Base-by-base conservation (phyloP, 2,329 filamentous ascomycete species). In the Fusarium beomiforme region DNA sequence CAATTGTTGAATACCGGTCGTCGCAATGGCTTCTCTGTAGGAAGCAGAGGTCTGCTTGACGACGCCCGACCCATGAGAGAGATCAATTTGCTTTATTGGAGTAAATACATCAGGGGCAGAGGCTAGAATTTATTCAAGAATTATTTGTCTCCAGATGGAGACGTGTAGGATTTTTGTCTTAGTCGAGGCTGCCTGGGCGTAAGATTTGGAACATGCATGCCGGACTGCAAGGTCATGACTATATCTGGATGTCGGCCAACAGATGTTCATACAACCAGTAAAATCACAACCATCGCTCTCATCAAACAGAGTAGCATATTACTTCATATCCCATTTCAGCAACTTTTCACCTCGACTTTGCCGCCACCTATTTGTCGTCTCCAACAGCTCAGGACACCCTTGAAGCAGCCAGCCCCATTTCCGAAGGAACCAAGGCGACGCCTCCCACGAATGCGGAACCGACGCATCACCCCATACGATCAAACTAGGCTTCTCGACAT, bases 401-500 rank as follows among this genome's bases (percentile, higher is more conserved):
- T 44, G 53, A 13, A 71, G 50, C 0, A 71, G 3, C 68, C 68
- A 71, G 0, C 68, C 68, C 67, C 67, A 71, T 37, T 71, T 70
- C 2, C 37, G 29, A 2, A 71, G 4, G 13, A 71, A 71, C 37
- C 29, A 21, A 14, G 60, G 44, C 1, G 67, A 71, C 0, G 50
- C 68, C 8, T 71, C 68, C 68, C 68, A 71, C 1, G 63, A 67
- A 12, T 42, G 26, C 0, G 64, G 57, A 2, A 71, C 23, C 1
- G 67, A 59, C 1, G 63, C 47, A 4, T 70, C 69, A 5, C 53
- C 66, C 69, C 58, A 70, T 7, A 71, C 68, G 9, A 71, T 71
- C 6, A 71, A 13, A 16, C 63, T 24, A 3, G 67, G 53, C 13
- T 33, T 68, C 8, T 59, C 57, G 2, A 33, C 42, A 12, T 59